Conservation (phyloP, 345 rosid species). For the Gossypium mustelinum region DNA sequence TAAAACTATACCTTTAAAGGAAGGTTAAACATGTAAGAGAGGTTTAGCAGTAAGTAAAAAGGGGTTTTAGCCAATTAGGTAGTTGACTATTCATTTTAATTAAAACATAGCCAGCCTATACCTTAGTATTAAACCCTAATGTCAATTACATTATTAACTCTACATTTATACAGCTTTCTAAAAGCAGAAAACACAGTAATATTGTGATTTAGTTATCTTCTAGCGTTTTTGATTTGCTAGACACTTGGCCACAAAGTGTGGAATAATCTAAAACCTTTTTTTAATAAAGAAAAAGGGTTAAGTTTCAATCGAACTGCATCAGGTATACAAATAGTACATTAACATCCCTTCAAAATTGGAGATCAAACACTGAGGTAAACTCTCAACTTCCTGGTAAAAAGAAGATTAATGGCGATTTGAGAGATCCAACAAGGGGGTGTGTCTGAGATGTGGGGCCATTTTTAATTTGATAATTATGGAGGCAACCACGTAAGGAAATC, state of each 20-base stretch:
- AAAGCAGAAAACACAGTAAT: background rate
- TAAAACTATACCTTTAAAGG: background rate
- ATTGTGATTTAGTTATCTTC: background rate
- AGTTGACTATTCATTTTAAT: background rate
- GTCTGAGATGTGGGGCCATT: constrained; percentile 29
- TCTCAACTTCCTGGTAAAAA: background rate
- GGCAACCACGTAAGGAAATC: constrained; percentile 2
- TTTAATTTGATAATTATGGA: constrained; percentile 12
- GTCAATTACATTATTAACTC: background rate
- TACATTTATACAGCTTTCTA: background rate
- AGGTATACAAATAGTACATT: no score
- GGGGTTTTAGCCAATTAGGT: background rate
- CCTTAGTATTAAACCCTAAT: background rate
- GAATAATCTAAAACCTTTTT: no score
- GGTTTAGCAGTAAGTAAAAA: constrained; percentile 6
- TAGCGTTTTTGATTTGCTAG: background rate
- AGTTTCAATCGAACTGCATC: background rate
- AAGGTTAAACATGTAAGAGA: background rate
- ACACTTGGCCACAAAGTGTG: background rate
- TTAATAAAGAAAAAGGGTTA: background rate
- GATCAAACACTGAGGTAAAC: background rate
- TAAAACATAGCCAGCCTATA: background rate
- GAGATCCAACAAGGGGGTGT: constrained; percentile 8
- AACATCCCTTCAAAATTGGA: constrained; percentile 5
- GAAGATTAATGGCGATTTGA: constrained; percentile 18